Conservation (phyloP, 1,139 yeast species). For the Saccharomyces hybrid region DNA sequence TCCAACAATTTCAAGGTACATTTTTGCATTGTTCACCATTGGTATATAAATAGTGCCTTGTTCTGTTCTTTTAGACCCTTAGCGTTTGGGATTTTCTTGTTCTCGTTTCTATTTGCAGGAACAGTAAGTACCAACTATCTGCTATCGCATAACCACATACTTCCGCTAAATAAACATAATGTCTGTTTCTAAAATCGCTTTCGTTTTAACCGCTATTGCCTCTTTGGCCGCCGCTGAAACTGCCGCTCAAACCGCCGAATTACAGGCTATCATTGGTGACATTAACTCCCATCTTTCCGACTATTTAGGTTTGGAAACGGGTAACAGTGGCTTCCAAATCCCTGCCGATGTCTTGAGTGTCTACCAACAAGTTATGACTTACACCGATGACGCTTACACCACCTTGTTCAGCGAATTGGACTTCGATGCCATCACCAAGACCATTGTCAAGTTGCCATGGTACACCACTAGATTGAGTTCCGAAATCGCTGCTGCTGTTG, state of each 20-base stretch:
- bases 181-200: conserved; percentile 5
- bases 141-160: not conserved
- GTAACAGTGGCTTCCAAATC: conserved; percentile 16
- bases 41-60: not conserved
- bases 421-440: conserved; percentile 26
- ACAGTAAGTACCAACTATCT: not conserved
- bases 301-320: conserved; percentile 11
- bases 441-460: conserved; percentile 39
- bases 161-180: not conserved
- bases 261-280: conserved; percentile 14
- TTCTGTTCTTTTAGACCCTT: not conserved
- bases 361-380: conserved; percentile 33
- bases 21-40: not conserved
- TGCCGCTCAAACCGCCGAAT: conserved; percentile 12
- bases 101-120: not conserved
- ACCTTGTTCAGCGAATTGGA: conserved; percentile 30
- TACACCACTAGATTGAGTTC: conserved; percentile 35
- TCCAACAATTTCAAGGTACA: not conserved
- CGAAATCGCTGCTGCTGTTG: conserved; percentile 23
- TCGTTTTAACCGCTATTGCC: conserved; percentile 6
- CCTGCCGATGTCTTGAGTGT: conserved; percentile 31
- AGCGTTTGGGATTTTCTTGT: not conserved
- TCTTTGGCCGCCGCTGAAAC: conserved; percentile 10
- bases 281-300: conserved; percentile 12
- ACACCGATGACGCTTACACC: conserved; percentile 39